Base-by-base conservation (phyloP, 352 stramenopile genomes). In the Nothophytophthora sp. region DNA sequence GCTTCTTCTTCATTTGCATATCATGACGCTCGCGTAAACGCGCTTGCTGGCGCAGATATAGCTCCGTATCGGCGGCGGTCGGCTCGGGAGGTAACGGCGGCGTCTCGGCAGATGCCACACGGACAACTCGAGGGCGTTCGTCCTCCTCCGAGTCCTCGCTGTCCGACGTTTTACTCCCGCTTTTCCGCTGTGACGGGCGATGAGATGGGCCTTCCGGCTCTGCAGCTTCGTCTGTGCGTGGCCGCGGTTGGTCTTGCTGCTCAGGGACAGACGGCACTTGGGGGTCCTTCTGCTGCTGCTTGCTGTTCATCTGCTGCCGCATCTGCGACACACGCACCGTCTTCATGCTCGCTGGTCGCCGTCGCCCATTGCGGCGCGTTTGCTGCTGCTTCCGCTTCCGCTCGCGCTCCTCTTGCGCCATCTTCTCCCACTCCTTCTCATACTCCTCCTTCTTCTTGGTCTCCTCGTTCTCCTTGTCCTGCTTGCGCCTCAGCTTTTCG, bases 361-460 rank as follows among this genome's bases (percentile, higher is more conserved):
- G 67, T 19, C 76, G 83, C 19, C 76, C 74, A 33, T 72, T 88
- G 8, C 81, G 78, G 3, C 82, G 57, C n/a, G 73, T 37, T 53
- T 90, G 73, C 37, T 93, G 82, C 42, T 92, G 83, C 51, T 91
- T 92, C 12, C 78, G 76, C 44, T 90, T 90, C 2, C 83, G 70
- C 50, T 95, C 85, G 4, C 75, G 76, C 49, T 92, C 83, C 62
- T 95, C 85, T 60, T 93, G 80, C 13, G 85, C 85, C 73, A 95
- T 87, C n/a, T 88, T 77, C 42, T 92, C 82, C 85, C 85, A 95
- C 42, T 95, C 85, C 22, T 90, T 88, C 45, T 95, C 85, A 60
- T 93, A 95, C 23, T 91, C 85, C 60, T 90, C 76, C 35, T 88
- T 83, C 41, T 90, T 79, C 63, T 81, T 86, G 41, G 74, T 72